A percentile compares a stretch with the other conserved stretches of the same genome.
These are phyloP conservation scores for Wickerhamiella parazyma DNA, from an alignment of 805 yeast genomes.

Conservation along the genomic window DNA sequence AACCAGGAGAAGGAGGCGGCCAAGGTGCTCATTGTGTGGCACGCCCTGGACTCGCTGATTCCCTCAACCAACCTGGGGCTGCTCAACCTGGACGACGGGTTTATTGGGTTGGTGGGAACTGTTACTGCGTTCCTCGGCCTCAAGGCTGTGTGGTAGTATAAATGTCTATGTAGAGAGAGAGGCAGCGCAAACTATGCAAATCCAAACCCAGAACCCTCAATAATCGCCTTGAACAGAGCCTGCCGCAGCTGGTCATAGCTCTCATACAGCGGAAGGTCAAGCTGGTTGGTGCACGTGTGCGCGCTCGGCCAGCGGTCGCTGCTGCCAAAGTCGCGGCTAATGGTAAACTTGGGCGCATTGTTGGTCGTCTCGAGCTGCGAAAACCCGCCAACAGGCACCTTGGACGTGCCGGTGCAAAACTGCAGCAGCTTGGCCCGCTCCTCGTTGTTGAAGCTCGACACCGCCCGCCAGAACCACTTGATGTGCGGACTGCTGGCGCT, in stretches of 20 bases:
- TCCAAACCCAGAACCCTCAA: slow-evolving; percentile 95
- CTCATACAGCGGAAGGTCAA: slow-evolving; percentile 86
- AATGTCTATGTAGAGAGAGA: too few relatives aligned
- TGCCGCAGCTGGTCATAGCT: slow-evolving; percentile 76
- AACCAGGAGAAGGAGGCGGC: slow-evolving; percentile 30
- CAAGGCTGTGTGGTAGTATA: slow-evolving; percentile 16
- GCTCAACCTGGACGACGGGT: slow-evolving; percentile 58
- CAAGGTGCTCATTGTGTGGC: slow-evolving; percentile 46
- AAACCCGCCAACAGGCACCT: slow-evolving; percentile 91
- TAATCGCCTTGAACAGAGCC: slow-evolving; percentile 66
- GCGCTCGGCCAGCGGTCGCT: slow-evolving; percentile 84
- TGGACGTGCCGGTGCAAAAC: slow-evolving; percentile 93
- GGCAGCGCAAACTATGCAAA: slow-evolving; percentile 41
- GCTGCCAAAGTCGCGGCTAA: slow-evolving; percentile 78
- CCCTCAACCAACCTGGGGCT: slow-evolving; percentile 55
- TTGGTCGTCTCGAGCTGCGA: slow-evolving; percentile 77
- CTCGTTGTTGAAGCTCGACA: slow-evolving; percentile 81
- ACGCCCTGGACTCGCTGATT: slow-evolving; percentile 57
- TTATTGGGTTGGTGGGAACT: slow-evolving; percentile 72
- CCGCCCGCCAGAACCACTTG: slow-evolving; percentile 97
- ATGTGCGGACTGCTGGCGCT: slow-evolving; percentile 72
- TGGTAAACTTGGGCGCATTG: slow-evolving; percentile 74
- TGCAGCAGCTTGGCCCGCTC: slow-evolving; percentile 89
- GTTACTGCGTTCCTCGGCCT: slow-evolving; percentile 69
- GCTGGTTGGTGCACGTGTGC: slow-evolving; percentile 93